Conservation (phyloP, 257 asterid genomes). For the Schizonepeta tenuifolia region DNA sequence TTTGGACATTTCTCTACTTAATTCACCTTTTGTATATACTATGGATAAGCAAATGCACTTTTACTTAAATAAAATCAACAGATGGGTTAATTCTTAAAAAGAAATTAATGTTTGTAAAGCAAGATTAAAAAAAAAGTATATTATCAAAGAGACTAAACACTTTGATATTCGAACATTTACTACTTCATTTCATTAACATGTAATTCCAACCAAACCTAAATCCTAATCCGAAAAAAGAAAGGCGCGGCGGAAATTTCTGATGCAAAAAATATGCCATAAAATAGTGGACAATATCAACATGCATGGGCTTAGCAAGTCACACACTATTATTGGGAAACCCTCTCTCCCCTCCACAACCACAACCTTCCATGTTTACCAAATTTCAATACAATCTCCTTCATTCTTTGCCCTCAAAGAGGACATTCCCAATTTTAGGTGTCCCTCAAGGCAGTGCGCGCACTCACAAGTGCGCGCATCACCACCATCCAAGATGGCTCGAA, state of each 20-base stretch:
- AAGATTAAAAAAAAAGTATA: too few species aligned
- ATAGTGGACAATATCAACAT: constrained; percentile 41
- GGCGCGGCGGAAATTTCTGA: constrained; percentile 36
- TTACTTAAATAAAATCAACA: too few species aligned
- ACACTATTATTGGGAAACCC: constrained; percentile 38
- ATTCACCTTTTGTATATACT: too few species aligned
- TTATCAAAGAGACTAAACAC: too few species aligned
- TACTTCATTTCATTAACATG: too few species aligned
- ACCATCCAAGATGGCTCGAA: constrained; percentile 34
- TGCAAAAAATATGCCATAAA: constrained; percentile 30
- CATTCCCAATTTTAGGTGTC: constrained; percentile 38
- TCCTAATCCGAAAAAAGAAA: constrained; percentile 1
- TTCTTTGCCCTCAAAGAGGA: constrained; percentile 38
- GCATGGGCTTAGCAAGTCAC: too few species aligned
- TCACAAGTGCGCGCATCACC: constrained; percentile 50
- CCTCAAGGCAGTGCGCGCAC: constrained; percentile 49
- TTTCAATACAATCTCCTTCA: constrained; percentile 37
- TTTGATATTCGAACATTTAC: too few species aligned
- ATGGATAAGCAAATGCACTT: too few species aligned
- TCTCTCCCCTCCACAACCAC: constrained; percentile 25
- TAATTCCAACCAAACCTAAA: not conserved
- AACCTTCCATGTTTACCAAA: constrained; percentile 38
- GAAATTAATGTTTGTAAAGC: too few species aligned
- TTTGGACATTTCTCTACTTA: too few species aligned
- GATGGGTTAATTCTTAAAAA: too few species aligned